Evolutionary conservation across 2,329 filamentous ascomycete genomes (phyloP).

Genomic region (Stagonosporopsis vannaccii): DNA sequence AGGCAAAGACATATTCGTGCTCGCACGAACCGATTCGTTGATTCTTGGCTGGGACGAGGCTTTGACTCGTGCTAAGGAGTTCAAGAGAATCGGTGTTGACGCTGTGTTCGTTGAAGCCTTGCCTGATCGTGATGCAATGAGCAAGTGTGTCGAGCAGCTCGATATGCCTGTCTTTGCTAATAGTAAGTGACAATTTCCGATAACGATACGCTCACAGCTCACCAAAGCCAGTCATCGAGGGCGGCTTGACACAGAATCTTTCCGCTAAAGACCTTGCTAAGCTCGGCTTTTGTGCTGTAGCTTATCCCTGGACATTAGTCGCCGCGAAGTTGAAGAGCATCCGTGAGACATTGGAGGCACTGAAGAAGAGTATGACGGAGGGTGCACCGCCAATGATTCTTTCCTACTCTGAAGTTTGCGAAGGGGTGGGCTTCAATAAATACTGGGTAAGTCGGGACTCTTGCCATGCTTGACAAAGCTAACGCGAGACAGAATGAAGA

Average conservation of each 20-base stretch:
- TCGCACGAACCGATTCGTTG: neutral
- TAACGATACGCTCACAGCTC: neutral
- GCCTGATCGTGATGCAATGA: neutral
- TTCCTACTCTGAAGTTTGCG: slow-evolving; percentile 54
- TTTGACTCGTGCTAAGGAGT: neutral
- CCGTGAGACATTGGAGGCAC: slow-evolving; percentile 45
- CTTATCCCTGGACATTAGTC: slow-evolving; percentile 56
- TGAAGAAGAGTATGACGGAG: slow-evolving; percentile 54
- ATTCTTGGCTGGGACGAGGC: neutral
- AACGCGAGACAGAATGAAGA: neutral
- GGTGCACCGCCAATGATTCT: slow-evolving; percentile 54
- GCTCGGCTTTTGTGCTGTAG: slow-evolving; percentile 47
- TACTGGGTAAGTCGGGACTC: neutral
- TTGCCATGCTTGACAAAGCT: neutral
- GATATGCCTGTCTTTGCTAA: neutral
- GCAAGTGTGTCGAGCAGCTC: neutral
- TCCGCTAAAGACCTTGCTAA: slow-evolving; percentile 50
- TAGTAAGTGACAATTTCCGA: neutral
- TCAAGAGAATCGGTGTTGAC: neutral
- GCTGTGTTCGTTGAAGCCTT: neutral
- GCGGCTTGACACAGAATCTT: slow-evolving; percentile 53
- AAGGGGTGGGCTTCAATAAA: slow-evolving; percentile 4
- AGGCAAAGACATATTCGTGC: neutral
- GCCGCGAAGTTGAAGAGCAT: slow-evolving; percentile 55
- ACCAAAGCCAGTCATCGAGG: slow-evolving; percentile 27